These are phyloP conservation scores for Cymbopogon flexuosus DNA, from an alignment of 202 grass and related monocot species.

Conservation along the genomic window DNA sequence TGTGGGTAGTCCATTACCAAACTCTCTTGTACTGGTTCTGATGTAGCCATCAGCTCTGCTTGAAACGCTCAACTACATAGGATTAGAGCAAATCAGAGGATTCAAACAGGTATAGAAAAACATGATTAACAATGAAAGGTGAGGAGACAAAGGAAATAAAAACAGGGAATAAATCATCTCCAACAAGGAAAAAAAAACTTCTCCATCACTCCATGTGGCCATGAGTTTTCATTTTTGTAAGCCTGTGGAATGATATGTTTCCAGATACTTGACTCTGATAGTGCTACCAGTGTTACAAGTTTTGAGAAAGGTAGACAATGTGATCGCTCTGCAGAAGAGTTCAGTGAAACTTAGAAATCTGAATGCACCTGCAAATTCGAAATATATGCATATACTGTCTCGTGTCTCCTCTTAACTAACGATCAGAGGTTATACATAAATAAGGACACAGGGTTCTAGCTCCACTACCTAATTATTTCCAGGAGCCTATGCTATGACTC, in stretches of 20 bases:
- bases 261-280: neutral
- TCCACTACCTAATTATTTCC: neutral
- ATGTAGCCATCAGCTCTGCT: constrained; percentile 45
- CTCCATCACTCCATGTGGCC: neutral
- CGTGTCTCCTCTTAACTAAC: neutral
- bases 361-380: neutral
- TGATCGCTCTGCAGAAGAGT: neutral
- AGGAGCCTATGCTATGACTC: neutral
- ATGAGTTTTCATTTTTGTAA: neutral
- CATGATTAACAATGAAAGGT: neutral
- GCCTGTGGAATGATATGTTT: neutral
- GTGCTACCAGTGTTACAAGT: neutral
- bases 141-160: constrained; percentile 5
- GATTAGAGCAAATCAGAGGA: constrained; percentile 2
- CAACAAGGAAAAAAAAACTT: neutral
- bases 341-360: neutral
- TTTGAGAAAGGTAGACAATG: neutral
- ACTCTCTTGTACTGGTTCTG: constrained; percentile 37
- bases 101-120: neutral
- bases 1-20: constrained; percentile 30
- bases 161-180: neutral
- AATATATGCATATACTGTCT: neutral
- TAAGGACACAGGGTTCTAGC: neutral
- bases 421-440: neutral
- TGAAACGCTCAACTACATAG: neutral